These are phyloP conservation scores for Apophysomyces ossiformis DNA, from an alignment of 371 early-diverging fungal genomes.

Conservation along the genomic window DNA sequence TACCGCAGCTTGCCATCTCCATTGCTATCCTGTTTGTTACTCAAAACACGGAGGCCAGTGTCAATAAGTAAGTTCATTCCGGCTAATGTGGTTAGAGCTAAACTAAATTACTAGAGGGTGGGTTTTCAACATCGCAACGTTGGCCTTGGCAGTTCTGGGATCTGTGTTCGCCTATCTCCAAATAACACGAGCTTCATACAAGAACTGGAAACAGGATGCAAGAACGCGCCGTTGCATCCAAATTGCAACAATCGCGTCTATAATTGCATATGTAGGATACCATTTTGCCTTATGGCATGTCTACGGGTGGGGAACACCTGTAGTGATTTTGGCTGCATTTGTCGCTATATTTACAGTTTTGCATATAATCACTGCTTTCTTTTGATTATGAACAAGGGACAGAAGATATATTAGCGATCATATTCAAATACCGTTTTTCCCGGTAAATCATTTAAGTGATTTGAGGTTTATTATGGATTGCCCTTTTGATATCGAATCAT, in stretches of 20 bases:
- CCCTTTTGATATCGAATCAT: too few relatives aligned
- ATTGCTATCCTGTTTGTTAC: not conserved
- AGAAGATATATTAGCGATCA: too few relatives aligned
- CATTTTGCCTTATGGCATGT: not conserved
- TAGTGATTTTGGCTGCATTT: not conserved
- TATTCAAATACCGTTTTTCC: too few relatives aligned
- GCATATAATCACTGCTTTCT: not conserved
- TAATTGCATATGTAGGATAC: not conserved
- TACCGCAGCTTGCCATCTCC: not conserved
- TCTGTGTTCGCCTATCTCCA: not conserved
- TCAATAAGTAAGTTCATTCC: not conserved
- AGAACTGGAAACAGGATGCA: not conserved
- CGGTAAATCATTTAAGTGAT: too few relatives aligned
- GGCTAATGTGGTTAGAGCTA: not conserved
- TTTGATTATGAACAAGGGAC: not conserved
- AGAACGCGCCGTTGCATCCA: not conserved
- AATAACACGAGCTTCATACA: not conserved
- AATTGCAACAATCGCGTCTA: not conserved
- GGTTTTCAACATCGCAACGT: not conserved
- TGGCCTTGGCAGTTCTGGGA: not conserved
- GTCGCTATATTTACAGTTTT: not conserved
- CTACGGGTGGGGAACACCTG: not conserved
- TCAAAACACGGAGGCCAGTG: not conserved
- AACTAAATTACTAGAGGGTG: not conserved
- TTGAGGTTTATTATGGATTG: too few relatives aligned